Evolutionary conservation across 257 asterid genomes (phyloP).

Genomic region (Gynochthodes officinalis): DNA sequence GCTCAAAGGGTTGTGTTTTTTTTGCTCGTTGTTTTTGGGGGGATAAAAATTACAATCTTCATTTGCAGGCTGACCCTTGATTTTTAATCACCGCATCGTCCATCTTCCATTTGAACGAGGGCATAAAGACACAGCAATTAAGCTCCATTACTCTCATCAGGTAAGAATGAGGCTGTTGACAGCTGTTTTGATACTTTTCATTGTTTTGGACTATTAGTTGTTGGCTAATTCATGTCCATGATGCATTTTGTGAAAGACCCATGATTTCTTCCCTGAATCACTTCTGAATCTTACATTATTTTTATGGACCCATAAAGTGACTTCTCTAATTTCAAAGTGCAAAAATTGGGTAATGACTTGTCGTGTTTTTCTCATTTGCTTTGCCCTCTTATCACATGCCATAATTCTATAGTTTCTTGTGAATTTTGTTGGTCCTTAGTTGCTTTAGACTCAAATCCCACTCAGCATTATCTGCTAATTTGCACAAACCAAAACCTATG

Average conservation of each 20-base stretch:
- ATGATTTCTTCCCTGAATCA: not conserved
- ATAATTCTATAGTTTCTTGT: not conserved
- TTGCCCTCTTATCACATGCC: not conserved
- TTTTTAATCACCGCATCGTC: too few relatives aligned
- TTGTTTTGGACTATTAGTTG: constrained; percentile 4
- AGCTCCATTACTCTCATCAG: too few relatives aligned
- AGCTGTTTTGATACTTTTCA: constrained; percentile 2
- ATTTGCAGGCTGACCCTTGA: too few relatives aligned
- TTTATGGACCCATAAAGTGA: not conserved
- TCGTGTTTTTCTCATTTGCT: not conserved
- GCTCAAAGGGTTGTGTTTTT: not conserved
- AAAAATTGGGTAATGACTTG: not conserved
- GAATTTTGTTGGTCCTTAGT: not conserved
- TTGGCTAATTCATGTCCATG: not conserved
- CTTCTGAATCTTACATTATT: not conserved
- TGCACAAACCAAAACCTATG: not conserved
- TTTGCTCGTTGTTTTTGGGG: not conserved
- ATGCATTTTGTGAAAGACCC: not conserved
- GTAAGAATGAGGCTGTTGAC: too few relatives aligned
- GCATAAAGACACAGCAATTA: too few relatives aligned
- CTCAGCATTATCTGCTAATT: not conserved
- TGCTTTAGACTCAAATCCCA: not conserved
- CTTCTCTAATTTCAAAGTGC: not conserved
- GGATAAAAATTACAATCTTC: not conserved
- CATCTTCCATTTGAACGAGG: too few relatives aligned